These are phyloP conservation scores for Penicillium ochrochloron DNA, from an alignment of 495 filamentous ascomycete species.

Conservation along the genomic window DNA sequence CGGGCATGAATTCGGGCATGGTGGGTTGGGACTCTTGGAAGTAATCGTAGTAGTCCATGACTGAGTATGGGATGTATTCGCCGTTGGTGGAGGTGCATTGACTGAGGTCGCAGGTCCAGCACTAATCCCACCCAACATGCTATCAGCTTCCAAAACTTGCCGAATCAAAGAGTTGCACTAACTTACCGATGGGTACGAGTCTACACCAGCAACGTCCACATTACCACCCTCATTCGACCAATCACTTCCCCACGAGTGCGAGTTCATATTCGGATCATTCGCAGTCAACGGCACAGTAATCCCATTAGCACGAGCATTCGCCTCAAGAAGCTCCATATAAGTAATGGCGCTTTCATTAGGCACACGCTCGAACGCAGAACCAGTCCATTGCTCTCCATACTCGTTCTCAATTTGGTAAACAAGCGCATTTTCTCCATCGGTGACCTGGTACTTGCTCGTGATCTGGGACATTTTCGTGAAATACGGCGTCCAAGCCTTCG, in stretches of 20 bases:
- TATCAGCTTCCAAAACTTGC: too few species aligned
- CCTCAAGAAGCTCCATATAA: constrained; percentile 62
- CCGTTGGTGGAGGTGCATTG: constrained; percentile 61
- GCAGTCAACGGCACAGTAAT: constrained; percentile 58
- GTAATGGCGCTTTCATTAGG: constrained; percentile 53
- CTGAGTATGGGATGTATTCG: constrained; percentile 56
- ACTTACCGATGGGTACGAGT: constrained; percentile 60
- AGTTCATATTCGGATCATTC: constrained; percentile 60
- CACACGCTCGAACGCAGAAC: constrained; percentile 39
- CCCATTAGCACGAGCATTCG: constrained; percentile 53
- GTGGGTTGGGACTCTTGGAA: constrained; percentile 55
- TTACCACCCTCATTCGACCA: constrained; percentile 58
- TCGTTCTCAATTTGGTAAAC: constrained; percentile 67
- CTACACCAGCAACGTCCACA: constrained; percentile 60
- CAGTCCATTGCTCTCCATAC: constrained; percentile 60
- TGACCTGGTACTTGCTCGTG: constrained; percentile 57
- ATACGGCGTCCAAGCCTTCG: constrained; percentile 55
- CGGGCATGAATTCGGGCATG: constrained; percentile 62
- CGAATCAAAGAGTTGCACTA: too few species aligned
- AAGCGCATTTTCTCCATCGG: constrained; percentile 59
- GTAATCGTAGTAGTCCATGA: constrained; percentile 59
- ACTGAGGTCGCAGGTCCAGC: constrained; percentile 63
- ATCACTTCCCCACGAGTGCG: constrained; percentile 58
- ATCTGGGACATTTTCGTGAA: constrained; percentile 53
- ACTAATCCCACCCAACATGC: constrained; percentile 29